Evolutionary conservation across 495 filamentous ascomycete species (phyloP).

Genomic region (Pyrenopolyporus hunteri): DNA sequence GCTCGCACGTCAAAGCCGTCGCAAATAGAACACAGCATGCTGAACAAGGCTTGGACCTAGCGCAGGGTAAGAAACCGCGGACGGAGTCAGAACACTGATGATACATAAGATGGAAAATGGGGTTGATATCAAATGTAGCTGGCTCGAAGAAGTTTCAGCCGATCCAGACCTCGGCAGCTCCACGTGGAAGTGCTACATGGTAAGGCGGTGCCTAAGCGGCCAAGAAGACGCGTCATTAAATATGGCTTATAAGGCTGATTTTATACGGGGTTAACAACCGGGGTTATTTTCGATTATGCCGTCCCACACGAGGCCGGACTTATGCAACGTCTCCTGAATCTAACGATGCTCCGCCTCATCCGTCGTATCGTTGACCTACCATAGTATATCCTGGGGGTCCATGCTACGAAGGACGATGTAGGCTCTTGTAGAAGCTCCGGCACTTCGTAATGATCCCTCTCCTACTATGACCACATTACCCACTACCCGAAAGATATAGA

Average conservation of each 20-base stretch:
- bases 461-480: conserved; percentile 2
- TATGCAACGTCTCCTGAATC: conserved; percentile 5
- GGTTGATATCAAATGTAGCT: too few relatives aligned
- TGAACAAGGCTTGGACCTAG: not conserved
- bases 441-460: not conserved
- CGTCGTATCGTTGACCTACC: conserved; percentile 29
- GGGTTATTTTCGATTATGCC: conserved; percentile 13
- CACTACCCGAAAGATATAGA: not conserved
- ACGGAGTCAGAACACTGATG: not conserved
- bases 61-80: too few relatives aligned
- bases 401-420: not conserved
- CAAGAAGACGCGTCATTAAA: not conserved
- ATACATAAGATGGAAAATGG: too few relatives aligned
- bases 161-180: conserved; percentile 3
- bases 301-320: not conserved
- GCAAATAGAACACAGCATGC: conserved; percentile 27
- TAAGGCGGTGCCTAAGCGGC: not conserved
- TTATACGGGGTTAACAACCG: not conserved
- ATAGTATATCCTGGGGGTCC: not conserved
- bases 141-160: too few relatives aligned
- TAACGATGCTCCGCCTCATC: conserved; percentile 11
- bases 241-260: conserved; percentile 9
- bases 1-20: conserved; percentile 27
- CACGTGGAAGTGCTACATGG: not conserved
- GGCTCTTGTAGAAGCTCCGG: not conserved